Base-by-base conservation (phyloP, 441 rosid genomes). In the Hura crepitans region DNA sequence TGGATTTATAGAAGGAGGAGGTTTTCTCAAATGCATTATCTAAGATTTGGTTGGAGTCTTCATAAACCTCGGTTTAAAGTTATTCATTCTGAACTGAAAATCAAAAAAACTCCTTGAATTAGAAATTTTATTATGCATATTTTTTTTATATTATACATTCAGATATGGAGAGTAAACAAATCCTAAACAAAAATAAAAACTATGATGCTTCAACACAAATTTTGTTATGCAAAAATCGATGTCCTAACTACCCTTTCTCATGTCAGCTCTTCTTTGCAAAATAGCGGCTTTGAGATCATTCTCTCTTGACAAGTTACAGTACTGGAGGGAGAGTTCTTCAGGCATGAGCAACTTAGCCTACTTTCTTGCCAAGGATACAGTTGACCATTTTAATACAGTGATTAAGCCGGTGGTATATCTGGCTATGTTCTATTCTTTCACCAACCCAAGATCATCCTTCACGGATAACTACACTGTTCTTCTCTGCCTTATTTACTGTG, bases 311-410 rank as follows among this genome's bases (percentile, higher is more conserved):
- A 92, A 89, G 74, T 77, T 95, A 78, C 93, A 95, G 69, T 86
- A 89, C 82, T 85, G 92, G 93, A 86, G 99, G 74, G 98, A 94
- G 79, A 92, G 87, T 67, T 82, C 92, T 10, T 89, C 99, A 0
- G 97, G 99, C 68, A 89, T 92, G 86, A 94, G 93, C 80, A 94
- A 92, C 81, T 82, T 84, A 54, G 99, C 99, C 57, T 92, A 86
- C 80, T 94, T 94, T 75, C 89, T 94, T 61, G 90, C 99, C 43
- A 94, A 90, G 82, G 97, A 94, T 68, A 87, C 96, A n/a, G 74
- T 94, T 15, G 99, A 94, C 82, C 88, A 81, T 73, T 94, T 87
- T 78, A 94, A 87, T 66, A 87, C 85, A 0, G 81, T 84, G 75
- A 81, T 92, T 82, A 94, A 94, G 78, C 96, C 99, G 14, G 84